Conservation (phyloP, 2,329 filamentous ascomycete species). For the Paramyrothecium sp. region DNA sequence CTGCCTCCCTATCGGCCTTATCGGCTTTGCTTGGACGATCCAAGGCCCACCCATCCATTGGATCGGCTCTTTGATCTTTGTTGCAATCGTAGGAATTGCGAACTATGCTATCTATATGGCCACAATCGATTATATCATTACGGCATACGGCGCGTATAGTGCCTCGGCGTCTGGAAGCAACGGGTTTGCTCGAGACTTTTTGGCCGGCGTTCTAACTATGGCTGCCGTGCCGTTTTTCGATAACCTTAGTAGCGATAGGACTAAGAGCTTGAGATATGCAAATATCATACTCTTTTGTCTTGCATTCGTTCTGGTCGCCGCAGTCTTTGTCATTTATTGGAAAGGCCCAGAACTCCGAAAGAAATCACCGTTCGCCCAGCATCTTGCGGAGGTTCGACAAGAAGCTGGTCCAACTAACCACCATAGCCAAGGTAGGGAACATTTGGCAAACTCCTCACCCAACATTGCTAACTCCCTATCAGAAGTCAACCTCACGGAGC, state of each 20-base stretch:
- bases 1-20: slow-evolving; percentile 63
- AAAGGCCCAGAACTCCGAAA: slow-evolving; percentile 59
- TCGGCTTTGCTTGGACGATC: slow-evolving; percentile 69
- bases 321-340: slow-evolving; percentile 67
- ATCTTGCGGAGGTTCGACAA: slow-evolving; percentile 45
- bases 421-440: too few relatives aligned
- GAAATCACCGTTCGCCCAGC: slow-evolving; percentile 64
- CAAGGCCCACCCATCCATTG: slow-evolving; percentile 64
- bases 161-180: slow-evolving; percentile 76
- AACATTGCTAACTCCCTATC: too few relatives aligned
- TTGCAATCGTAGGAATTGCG: slow-evolving; percentile 66
- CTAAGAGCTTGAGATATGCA: slow-evolving; percentile 56
- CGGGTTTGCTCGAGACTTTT: slow-evolving; percentile 70
- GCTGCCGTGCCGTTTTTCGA: slow-evolving; percentile 64
- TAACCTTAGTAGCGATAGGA: slow-evolving; percentile 48
- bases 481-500: slow-evolving; percentile 4
- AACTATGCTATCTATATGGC: slow-evolving; percentile 76
- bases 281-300: slow-evolving; percentile 64
- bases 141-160: slow-evolving; percentile 70
- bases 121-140: slow-evolving; percentile 76
- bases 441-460: too few relatives aligned
- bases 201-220: slow-evolving; percentile 70
- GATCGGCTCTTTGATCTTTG: slow-evolving; percentile 67
- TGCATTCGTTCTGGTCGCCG: slow-evolving; percentile 57
- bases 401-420: too few relatives aligned